Conservation (phyloP, 2,329 filamentous ascomycete genomes). For the Teratosphaeria pseudoeucalypti region DNA sequence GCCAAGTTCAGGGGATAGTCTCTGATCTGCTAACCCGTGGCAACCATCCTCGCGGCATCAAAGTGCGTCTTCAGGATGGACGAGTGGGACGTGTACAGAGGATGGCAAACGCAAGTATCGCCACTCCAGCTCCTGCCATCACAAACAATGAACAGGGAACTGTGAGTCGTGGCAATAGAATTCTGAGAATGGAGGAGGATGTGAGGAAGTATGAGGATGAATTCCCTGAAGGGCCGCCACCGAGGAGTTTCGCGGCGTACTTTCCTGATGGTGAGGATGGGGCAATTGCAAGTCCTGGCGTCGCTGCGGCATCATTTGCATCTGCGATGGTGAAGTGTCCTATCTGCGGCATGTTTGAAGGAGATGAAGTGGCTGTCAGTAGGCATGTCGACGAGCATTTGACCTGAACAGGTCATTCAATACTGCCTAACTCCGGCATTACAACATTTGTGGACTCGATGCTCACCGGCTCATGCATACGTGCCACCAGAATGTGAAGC, state of each 20-base stretch:
- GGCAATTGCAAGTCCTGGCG: conserved; percentile 3
- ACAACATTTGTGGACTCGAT: background rate
- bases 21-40: conserved; percentile 59
- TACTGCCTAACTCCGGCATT: background rate
- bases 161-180: background rate
- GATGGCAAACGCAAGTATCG: conserved; percentile 28
- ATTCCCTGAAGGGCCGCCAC: conserved; percentile 12
- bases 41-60: conserved; percentile 69
- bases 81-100: conserved; percentile 64
- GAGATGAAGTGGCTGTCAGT: conserved; percentile 57
- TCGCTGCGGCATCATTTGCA: conserved; percentile 12
- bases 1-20: conserved; percentile 57
- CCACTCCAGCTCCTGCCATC: background rate
- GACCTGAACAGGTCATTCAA: conserved; percentile 1
- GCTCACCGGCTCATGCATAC: background rate
- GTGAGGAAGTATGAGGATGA: conserved; percentile 7
- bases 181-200: conserved; percentile 5
- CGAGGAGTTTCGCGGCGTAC: conserved; percentile 19
- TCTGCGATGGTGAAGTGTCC: conserved; percentile 42
- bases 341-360: conserved; percentile 55
- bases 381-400: conserved; percentile 57
- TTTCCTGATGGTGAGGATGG: conserved; percentile 17
- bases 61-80: conserved; percentile 59
- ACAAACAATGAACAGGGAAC: background rate
- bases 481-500: background rate